These are phyloP conservation scores for Mimosa pudica DNA, from an alignment of 306 rosid genomes.

Conservation along the genomic window DNA sequence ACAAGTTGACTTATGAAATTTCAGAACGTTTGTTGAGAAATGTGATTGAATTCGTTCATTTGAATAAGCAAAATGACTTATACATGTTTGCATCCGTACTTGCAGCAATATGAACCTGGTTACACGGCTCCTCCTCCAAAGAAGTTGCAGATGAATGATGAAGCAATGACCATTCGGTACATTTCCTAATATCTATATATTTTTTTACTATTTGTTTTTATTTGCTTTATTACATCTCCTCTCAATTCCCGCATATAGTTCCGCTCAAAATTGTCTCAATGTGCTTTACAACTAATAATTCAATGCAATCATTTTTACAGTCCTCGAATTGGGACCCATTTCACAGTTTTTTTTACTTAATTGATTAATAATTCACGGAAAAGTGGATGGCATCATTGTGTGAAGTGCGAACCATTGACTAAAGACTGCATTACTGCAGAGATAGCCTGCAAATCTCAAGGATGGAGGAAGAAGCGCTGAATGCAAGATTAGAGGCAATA, in stretches of 20 bases:
- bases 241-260: constrained; percentile 36
- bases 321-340: constrained; percentile 21
- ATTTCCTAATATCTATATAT: not conserved
- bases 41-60: constrained; percentile 1
- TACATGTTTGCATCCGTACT: not conserved
- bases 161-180: constrained; percentile 78
- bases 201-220: constrained; percentile 19
- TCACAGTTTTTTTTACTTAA: not conserved
- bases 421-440: constrained; percentile 44
- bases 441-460: constrained; percentile 70
- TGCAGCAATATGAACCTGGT: constrained; percentile 86
- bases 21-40: not conserved
- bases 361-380: not conserved
- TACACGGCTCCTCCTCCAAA: constrained; percentile 73
- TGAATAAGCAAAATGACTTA: constrained; percentile 2
- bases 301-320: constrained; percentile 12
- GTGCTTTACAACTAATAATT: constrained; percentile 33
- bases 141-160: constrained; percentile 55
- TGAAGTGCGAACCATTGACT: not conserved
- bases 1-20: not conserved
- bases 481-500: constrained; percentile 35
- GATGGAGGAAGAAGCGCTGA: constrained; percentile 45
- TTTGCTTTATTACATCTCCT: constrained; percentile 18
- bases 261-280: constrained; percentile 34
- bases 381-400: not conserved